Evolutionary conservation across 2,329 filamentous ascomycete species (phyloP), one percentile per base, ranked within the genome.

Genomic region (Colletotrichum gigasporum): DNA sequence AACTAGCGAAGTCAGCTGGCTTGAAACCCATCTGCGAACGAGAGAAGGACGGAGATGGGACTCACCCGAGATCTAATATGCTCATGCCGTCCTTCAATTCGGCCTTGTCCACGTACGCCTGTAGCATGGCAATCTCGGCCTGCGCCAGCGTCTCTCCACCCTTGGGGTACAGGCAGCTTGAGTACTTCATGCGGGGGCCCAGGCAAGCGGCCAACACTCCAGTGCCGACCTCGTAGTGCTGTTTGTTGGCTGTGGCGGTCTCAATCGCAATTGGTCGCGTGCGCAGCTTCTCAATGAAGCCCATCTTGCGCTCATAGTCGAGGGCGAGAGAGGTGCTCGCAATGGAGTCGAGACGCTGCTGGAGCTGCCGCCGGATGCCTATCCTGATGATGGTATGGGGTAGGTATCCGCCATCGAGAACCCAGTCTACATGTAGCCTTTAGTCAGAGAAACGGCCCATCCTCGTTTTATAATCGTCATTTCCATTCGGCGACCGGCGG

Each of bases 191-290:
- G 57, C 89, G 79, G 4, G 88, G 87, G 0, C 90, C 90, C 11
- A 92, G 77, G 73, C 84, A 88, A 26, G 83, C 85, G 26, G 78
- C 76, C 39, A 92, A 75, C 22, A 91, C 85, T 3, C 86, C 87
- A 0, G 89, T 90, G 37, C 87, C 88, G 39, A 92, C 89, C 76
- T 92, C 90, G 71, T 92, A 92, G 75, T 92, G 90, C 80, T 92
- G 90, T 70, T 85, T 79, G 73, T 92, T 91, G 20, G 90, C 89
- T 2, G 82, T 78, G 3, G 81, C 82, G 1, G 89, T 91, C 73
- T 90, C 87, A 69, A 91, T 84, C n/a, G 90, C 90, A 67, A 92
- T 91, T 10, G 89, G 88, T 34, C 84, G 80, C 14, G 77, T 80
- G 18, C 87, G 82, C n/a, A 91, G 79, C 3, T 82, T 75, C 53